Conservation (phyloP, 768 basidiomycete species). For the Melanogaster broomeanus region DNA sequence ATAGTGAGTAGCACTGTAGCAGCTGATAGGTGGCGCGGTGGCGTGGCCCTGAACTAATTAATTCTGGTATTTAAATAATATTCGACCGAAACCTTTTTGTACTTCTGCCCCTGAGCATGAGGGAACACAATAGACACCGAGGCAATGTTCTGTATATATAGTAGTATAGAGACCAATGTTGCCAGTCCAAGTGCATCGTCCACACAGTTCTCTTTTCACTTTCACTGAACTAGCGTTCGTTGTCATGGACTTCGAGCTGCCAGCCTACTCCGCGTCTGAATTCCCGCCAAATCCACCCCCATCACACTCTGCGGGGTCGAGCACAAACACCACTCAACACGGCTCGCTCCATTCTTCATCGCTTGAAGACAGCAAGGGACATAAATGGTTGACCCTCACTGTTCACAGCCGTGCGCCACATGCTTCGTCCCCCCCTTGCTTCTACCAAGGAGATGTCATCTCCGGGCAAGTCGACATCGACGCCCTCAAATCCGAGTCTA, state of each 20-base stretch:
- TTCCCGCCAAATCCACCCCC: not conserved
- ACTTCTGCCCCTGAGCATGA: no score
- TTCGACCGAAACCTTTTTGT: no score
- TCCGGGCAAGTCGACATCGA: conserved; percentile 53
- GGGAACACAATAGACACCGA: no score
- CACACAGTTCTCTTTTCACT: no score
- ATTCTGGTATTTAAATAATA: no score
- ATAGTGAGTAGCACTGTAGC: conserved; percentile 27
- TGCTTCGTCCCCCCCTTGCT: conserved; percentile 44
- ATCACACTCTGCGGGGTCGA: not conserved
- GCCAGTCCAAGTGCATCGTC: no score
- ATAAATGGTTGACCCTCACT: conserved; percentile 49
- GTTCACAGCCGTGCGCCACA: conserved; percentile 44
- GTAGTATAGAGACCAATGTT: no score
- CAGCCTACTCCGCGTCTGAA: conserved; percentile 16
- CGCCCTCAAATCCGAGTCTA: conserved; percentile 47
- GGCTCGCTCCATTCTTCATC: conserved; percentile 39
- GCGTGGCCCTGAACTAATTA: no score
- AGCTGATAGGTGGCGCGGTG: conserved; percentile 43
- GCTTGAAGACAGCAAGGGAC: conserved; percentile 42
- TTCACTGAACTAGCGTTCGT: not conserved
- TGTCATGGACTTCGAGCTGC: conserved; percentile 14
- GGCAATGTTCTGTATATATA: no score
- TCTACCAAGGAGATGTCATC: conserved; percentile 49
- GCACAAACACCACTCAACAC: not conserved